Percentiles rank a stretch among this genome's conserved stretches.
Conservation (phyloP, 495 filamentous ascomycete species). For the Bathelium albidoporum region DNA sequence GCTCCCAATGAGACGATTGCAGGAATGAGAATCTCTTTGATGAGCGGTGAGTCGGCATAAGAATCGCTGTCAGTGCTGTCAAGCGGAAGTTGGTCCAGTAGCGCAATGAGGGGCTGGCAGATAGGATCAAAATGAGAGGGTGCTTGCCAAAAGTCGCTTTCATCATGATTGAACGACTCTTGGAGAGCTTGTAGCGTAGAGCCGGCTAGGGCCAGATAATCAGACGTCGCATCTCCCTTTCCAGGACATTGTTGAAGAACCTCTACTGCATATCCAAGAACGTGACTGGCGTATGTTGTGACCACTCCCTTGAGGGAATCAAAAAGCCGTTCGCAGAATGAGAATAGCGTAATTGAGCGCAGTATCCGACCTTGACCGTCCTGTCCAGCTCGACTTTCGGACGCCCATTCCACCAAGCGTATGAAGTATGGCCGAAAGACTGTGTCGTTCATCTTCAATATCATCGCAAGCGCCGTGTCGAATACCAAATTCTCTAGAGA, state of each 20-base stretch:
- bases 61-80: conserved; percentile 24
- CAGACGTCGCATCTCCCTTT: neutral
- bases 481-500: conserved; percentile 56
- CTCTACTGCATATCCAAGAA: conserved; percentile 61
- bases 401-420: conserved; percentile 70
- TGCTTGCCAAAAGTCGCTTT: conserved; percentile 82
- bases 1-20: conserved; percentile 71
- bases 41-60: neutral
- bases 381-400: conserved; percentile 43
- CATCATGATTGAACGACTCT: conserved; percentile 71
- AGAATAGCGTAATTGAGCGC: conserved; percentile 62
- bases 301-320: conserved; percentile 83
- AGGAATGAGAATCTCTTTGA: conserved; percentile 35
- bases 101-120: conserved; percentile 53
- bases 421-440: conserved; percentile 89
- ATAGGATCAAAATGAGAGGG: conserved; percentile 72
- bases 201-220: conserved; percentile 15
- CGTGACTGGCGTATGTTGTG: conserved; percentile 76
- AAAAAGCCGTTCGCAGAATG: conserved; percentile 70
- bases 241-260: conserved; percentile 39
- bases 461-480: conserved; percentile 68
- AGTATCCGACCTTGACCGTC: conserved; percentile 44
- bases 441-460: conserved; percentile 93
- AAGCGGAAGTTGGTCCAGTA: conserved; percentile 50
- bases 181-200: conserved; percentile 55